Evolutionary conservation across 2,329 filamentous ascomycete species (phyloP), one percentile per base, ranked within the genome.

Genomic region (Aureobasidium sp.): DNA sequence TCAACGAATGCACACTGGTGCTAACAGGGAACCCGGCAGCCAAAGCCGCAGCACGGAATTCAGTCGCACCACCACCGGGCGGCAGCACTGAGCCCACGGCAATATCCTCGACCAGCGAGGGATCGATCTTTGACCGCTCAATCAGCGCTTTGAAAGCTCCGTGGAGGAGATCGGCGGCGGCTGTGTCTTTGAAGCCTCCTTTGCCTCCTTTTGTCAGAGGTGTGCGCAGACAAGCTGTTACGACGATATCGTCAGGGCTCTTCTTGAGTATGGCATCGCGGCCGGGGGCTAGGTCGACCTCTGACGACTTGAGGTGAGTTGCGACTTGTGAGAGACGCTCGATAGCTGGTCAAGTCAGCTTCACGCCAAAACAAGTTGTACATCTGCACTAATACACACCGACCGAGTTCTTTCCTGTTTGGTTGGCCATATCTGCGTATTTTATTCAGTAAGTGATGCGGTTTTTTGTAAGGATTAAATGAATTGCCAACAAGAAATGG

Each of bases 111-210:
- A 99, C 91, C 39, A 94, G 82, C 41, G 79, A 80, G 25, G 94
- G 92, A 77, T 97, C 89, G 77, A 97, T 95, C 67, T 87, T 86
- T 68, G 92, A 97, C 70, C 91, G 89, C 62, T 89, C 81, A 72
- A 97, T 82, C 67, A 97, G 80, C 64, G 86, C 87, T 77, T 87
- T 88, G 77, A 97, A 87, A 51, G 91, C 87, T 69, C 90, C 91
- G 56, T 86, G 86, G 70, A 97, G 86, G 65, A 97, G 82, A 76
- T 97, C 93, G 44, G 91, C 84, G 7, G 89, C 90, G 61, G 85
- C 82, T 9, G 94, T 97, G 78, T 97, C 94, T 81, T 97, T 97
- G 83, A 99, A 94, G 55, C 86, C 88, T 68, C 94, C 94, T 78
- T 91, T 92, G 71, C 92, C 91, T 68, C 91, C 93, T 77, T 91